Base-by-base conservation (phyloP, 495 filamentous ascomycete genomes). In the Aspergillus bertholletiae region DNA sequence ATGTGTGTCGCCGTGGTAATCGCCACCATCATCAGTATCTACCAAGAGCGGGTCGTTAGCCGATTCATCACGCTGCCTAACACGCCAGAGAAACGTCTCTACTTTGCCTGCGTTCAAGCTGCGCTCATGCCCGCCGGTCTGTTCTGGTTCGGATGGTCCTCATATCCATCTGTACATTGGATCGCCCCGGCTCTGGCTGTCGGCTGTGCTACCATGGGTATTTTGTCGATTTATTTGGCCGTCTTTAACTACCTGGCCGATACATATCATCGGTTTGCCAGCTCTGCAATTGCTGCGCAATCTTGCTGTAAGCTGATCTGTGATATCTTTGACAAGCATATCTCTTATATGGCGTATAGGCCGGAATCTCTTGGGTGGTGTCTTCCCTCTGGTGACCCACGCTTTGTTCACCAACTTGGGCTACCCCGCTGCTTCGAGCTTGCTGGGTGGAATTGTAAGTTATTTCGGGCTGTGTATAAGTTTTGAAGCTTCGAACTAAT, bases 241-340 rank as follows among this genome's bases (percentile, higher is more conserved):
- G 87, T 89, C 0, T 96, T 96, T 74, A 97, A 96, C 61, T 96
- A 96, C 59, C 79, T 96, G 13, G 91, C 92, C n/a, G 93, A 96
- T 68, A 87, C 82, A 2, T 97, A 96, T 67, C 87, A 90, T 64
- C 76, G 80, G 0, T 96, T 90, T 60, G 90, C 92, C 2, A 89
- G 84, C 50, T 94, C 88, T 8, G 92, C 92, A 2, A 75, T 97
- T 43, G 93, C 93, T 2, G 91, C 92, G 11, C 92, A 97, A 70
- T 86, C 82, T 5, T 93, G 90, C 61, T 86, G 83, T 77, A 60
- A 24, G 73, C 62, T 15, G n/a, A 21, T 15, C 4, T 17, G 13
- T 13, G 5, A 17, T 40, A 2, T 11, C 41, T 27, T 22, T 2
- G 12, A 5, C 17, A 3, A 20, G 28, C 0, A 22, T n/a, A 8